Evolutionary conservation across 164 flowering plant genomes (phyloP).

Genomic region (Vitis riparia): DNA sequence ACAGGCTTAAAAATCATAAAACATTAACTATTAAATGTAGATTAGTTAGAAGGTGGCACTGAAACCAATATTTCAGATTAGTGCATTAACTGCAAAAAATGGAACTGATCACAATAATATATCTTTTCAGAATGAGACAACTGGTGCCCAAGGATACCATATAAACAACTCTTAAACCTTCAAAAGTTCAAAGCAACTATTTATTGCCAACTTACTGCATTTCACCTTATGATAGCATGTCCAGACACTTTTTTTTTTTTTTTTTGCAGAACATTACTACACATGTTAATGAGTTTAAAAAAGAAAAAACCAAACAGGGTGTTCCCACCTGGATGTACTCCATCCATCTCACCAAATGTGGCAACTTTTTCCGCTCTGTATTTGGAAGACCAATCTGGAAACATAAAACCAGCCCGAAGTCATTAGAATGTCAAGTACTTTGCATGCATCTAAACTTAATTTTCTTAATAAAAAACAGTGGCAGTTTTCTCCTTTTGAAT

Average conservation of each 20-base stretch:
- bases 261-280: background rate
- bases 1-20: background rate
- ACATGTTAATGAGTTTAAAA: background rate
- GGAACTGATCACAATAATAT: too few relatives aligned
- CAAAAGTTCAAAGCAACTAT: too few relatives aligned
- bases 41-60: too few relatives aligned
- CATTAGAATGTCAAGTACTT: slow-evolving; percentile 8
- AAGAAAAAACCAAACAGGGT: background rate
- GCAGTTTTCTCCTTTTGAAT: background rate
- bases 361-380: slow-evolving; percentile 47
- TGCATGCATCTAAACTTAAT: background rate
- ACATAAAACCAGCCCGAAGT: slow-evolving; percentile 4
- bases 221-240: too few relatives aligned
- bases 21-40: too few relatives aligned
- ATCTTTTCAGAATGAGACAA: too few relatives aligned
- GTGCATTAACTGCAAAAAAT: too few relatives aligned
- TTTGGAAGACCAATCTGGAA: slow-evolving; percentile 58
- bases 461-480: background rate
- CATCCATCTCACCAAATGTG: slow-evolving; percentile 85
- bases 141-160: too few relatives aligned
- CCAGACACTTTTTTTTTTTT: background rate
- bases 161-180: too few relatives aligned
- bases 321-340: slow-evolving; percentile 84
- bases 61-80: background rate
- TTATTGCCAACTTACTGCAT: too few relatives aligned